Evolutionary conservation across 768 basidiomycete genomes (phyloP), one percentile per base, ranked within the genome.

Genomic region (Boletellus emodensis): DNA sequence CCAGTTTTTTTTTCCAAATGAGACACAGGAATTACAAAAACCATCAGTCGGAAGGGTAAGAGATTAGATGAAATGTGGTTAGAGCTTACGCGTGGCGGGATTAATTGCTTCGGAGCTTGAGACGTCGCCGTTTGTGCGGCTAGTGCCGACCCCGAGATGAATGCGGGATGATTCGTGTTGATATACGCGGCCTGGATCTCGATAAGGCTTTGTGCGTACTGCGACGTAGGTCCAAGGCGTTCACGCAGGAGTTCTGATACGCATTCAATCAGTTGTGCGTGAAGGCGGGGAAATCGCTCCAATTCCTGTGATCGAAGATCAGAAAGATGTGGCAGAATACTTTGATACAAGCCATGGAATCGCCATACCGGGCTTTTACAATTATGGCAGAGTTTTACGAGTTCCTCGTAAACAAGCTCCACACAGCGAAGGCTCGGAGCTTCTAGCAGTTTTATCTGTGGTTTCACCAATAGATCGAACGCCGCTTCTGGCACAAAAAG

Each of bases 321-420:
- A 65, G 60, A 49, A 17, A 56, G 11, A 48, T 24, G 33, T 33
- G 38, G 40, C 26, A 32, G 24, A 24, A 32, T 13, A 26, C n/a
- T 39, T 38, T 6, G 18, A 46, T n/a, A 30, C n/a, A 32, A n/a
- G 28, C 33, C 9, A 28, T 26, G 17, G 32, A 43, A 43, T 34
- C n/a, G 22, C 71, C 82, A 64, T 63, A 94, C 94, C 44, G 80
- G 67, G 66, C 89, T 89, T 4, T 95, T 96, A 71, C 95, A 97
- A 63, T 95, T 98, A 66, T 99, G 96, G 69, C 96, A 98, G 40
- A 99, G 94, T 76, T 98, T 98, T 57, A 99, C 97, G 47, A 99
- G 74, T 69, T 99, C 96, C 68, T 99, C 96, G 66, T 99, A 99
- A 8, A 99, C 96, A 60, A 99, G 72, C 68, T 98, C 96, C 17